A percentile compares a stretch with the other conserved stretches of the same genome.
These are phyloP conservation scores for Clathrospora elynae DNA, from an alignment of 2,329 filamentous ascomycete species.

Conservation along the genomic window DNA sequence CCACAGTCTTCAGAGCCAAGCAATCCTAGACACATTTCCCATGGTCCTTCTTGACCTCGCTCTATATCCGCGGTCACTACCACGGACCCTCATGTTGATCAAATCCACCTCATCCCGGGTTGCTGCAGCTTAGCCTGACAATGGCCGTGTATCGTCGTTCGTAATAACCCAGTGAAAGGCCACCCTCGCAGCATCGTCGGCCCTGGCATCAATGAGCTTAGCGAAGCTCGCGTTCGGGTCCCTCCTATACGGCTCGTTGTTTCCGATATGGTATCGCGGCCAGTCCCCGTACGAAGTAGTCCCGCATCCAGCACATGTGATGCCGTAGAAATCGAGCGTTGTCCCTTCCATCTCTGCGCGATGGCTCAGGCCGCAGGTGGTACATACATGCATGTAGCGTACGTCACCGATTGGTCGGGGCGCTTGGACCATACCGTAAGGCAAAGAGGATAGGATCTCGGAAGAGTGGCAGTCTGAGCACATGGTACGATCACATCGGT, in stretches of 20 bases:
- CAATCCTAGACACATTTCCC: no score
- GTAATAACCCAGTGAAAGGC: constrained; percentile 12
- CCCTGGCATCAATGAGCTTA: constrained; percentile 14
- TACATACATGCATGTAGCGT: constrained; percentile 21
- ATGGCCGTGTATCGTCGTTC: neutral
- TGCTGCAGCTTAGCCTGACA: neutral
- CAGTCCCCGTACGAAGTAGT: constrained; percentile 20
- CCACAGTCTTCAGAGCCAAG: no score
- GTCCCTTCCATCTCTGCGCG: constrained; percentile 18
- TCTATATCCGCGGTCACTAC: neutral
- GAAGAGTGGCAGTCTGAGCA: constrained; percentile 16
- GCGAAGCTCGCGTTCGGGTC: constrained; percentile 19
- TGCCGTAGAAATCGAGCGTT: constrained; percentile 19
- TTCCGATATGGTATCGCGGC: constrained; percentile 19
- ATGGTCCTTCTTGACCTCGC: neutral
- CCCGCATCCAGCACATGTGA: constrained; percentile 16
- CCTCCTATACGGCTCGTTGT: constrained; percentile 20
- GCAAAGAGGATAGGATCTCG: constrained; percentile 17
- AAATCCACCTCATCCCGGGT: neutral
- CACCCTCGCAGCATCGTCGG: constrained; percentile 12
- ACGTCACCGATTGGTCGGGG: constrained; percentile 1
- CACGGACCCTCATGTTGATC: no score
- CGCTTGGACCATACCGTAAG: constrained; percentile 18
- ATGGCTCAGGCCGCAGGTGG: constrained; percentile 18
- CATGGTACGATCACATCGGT: constrained; percentile 9